Conservation (phyloP, 169 alveolate species). For the Perkinsus marinus region DNA sequence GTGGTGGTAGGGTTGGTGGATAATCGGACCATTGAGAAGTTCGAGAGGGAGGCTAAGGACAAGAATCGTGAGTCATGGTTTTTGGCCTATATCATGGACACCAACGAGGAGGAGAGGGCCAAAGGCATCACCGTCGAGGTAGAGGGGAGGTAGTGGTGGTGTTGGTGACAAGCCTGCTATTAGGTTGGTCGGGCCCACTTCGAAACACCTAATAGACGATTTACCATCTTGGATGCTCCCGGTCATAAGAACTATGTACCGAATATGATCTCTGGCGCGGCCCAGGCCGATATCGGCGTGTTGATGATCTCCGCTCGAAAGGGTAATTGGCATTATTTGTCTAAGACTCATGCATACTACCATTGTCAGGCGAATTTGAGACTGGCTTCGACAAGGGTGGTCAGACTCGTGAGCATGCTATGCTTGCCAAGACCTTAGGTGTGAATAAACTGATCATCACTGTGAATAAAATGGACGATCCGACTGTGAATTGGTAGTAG, state of each 20-base stretch:
- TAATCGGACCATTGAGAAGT: conserved; percentile 87
- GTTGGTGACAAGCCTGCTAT: neutral
- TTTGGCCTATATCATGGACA: conserved; percentile 98
- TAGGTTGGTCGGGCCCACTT: conserved; percentile 84
- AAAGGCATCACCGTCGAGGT: conserved; percentile 98
- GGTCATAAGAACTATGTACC: conserved; percentile 99
- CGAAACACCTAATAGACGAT: conserved; percentile 77
- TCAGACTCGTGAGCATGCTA: conserved; percentile 97
- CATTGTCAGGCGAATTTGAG: conserved; percentile 91
- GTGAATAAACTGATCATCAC: conserved; percentile 87
- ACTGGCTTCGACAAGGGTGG: conserved; percentile 99
- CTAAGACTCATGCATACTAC: too few relatives aligned
- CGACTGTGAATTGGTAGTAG: conserved; percentile 79
- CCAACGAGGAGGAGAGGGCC: conserved; percentile 93
- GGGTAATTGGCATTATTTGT: neutral
- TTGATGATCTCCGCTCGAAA: conserved; percentile 77
- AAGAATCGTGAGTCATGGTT: conserved; percentile 98
- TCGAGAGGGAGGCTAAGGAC: conserved; percentile 94
- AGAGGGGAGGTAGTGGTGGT: neutral
- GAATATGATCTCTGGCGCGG: conserved; percentile 98
- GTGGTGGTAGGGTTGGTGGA: conserved; percentile 76
- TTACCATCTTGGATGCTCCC: conserved; percentile 98
- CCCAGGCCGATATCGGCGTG: conserved; percentile 98
- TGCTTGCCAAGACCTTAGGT: conserved; percentile 91
- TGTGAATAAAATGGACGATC: conserved; percentile 98